Base-by-base conservation (phyloP, 768 basidiomycete genomes). In the Calocera cornea region DNA sequence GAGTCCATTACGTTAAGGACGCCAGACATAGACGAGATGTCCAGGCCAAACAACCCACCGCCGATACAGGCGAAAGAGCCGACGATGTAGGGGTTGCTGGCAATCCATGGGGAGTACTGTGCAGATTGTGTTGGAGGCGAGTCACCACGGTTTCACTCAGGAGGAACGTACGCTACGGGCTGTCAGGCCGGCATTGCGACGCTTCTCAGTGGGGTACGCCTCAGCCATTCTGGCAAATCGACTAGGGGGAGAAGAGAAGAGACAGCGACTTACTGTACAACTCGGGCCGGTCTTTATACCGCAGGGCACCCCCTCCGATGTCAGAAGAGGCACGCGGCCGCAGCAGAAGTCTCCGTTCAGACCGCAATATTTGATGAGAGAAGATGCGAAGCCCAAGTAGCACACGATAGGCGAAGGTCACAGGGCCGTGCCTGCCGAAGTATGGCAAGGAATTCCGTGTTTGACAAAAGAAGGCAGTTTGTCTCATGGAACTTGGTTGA, bases 51-150 rank as follows among this genome's bases (percentile, higher is more conserved):
- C 40, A 90, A 82, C 64, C 86, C 86, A 71, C 88, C 87, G 40
- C 88, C 88, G 69, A 90, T 89, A 74, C 88, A 90, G 75, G 88
- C 88, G 76, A 90, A 90, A 19, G 86, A 84, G 34, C 88, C 88
- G 66, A 89, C 88, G 67, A 89, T 75, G 75, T 89, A 89, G 7
- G 54, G 54, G 27, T 60, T 60, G 54, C 54, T 60, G 14, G 54
- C 54, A 19, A 60, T 60, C 54, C 54, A 60, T 29, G 54, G 54
- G 7, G 54, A 60, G 54, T 60, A 60, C 87, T 89, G 69, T n/a
- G 33, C 24, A 36, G 65, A 64, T 27, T 38, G 64, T 38, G 38
- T 44, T 44, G 49, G 27, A 44, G 2, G n/a, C 41, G 54, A n/a
- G 41, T 63, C 41, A 27, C 41, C 11, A 7, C 2, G 5, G 16